A percentile compares a stretch with the other conserved stretches of the same genome.
These are phyloP conservation scores for Myxozyma monticola DNA, from an alignment of 805 yeast species.

Conservation along the genomic window DNA sequence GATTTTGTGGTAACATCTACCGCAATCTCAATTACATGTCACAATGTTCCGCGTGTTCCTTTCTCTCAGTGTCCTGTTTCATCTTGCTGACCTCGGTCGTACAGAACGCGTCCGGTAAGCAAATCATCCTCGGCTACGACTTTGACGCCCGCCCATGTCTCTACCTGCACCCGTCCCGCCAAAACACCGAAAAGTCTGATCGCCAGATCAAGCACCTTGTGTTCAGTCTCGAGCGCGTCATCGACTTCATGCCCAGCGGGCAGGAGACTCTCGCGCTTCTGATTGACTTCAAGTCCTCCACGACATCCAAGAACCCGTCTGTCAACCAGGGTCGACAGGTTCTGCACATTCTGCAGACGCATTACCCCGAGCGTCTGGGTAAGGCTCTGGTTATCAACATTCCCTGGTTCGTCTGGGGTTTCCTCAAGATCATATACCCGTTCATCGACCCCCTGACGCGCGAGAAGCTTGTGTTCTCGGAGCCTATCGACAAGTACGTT, in stretches of 20 bases:
- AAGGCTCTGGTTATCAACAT: conserved; percentile 88
- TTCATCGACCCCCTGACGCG: conserved; percentile 95
- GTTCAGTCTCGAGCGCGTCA: conserved; percentile 85
- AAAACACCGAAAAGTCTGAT: conserved; percentile 85
- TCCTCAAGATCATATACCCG: conserved; percentile 86
- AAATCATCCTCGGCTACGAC: conserved; percentile 87
- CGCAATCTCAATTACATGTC: too few species aligned
- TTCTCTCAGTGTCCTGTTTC: background rate
- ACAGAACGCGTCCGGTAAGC: conserved; percentile 93
- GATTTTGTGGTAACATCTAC: too few species aligned
- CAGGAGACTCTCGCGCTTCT: conserved; percentile 90
- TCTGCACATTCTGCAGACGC: conserved; percentile 88
- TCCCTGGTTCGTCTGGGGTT: conserved; percentile 93
- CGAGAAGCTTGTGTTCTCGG: conserved; percentile 88
- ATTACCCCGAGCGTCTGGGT: conserved; percentile 96
- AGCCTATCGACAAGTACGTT: conserved; percentile 81
- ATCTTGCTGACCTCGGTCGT: too few species aligned
- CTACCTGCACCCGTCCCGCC: conserved; percentile 90
- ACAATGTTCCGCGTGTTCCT: background rate
- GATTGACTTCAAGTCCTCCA: conserved; percentile 87
- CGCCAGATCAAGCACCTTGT: conserved; percentile 96
- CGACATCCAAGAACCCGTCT: conserved; percentile 79
- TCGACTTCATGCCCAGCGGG: conserved; percentile 93
- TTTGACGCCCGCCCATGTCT: conserved; percentile 88
- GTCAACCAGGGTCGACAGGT: conserved; percentile 87